Evolutionary conservation across 192 early-diverging fungal species (phyloP), one percentile per base, ranked within the genome.

Genomic region (Linnemannia elongata): DNA sequence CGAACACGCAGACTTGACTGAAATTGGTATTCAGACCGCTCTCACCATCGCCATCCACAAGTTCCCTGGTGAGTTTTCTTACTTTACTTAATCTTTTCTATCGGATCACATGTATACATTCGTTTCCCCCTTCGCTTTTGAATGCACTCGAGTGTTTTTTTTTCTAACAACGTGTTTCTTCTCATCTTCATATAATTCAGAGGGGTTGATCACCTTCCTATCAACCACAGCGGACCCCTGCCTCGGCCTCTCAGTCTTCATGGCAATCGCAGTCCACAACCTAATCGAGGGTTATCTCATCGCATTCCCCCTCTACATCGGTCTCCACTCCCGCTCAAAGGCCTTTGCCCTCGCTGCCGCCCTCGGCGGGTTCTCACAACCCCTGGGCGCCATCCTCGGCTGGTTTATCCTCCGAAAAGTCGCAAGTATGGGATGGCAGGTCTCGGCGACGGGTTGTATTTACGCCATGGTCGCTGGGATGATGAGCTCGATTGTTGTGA

Each of bases 251-350:
- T 89, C 88, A 35, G 88, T 93, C 49, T 91, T 91, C 39, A 76
- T 88, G 55, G 90, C 92, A 12, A 92, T 93, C 54, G 80, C 89
- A 10, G 82, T 93, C 13, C 92, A 93, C 55, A 93, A 93, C 75
- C 73, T 93, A 30, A 91, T 89, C n/a, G 92, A 93, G 55, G 92
- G 92, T 0, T 85, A 91, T 41, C 77, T 92, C 52, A 93, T 93
- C 42, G 91, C 92, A 4, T 80, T 92, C 60, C 92, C 92, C 6
- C 82, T 93, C 41, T 93, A 89, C 76, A 76, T 89, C 24, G 92
- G 91, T 22, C 81, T 90, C 4, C 77, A 73, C 30, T 91, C 90
- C n/a, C 85, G 90, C 20, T 44, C 76, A 9, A 84, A 81, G 24
- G 88, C 89, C 38, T 93, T 93, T 77, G 73, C 79, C 22, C 88